Evolutionary conservation across 2,329 filamentous ascomycete species (phyloP), one percentile per base, ranked within the genome.

Genomic region (Talaromyces funiculosus): DNA sequence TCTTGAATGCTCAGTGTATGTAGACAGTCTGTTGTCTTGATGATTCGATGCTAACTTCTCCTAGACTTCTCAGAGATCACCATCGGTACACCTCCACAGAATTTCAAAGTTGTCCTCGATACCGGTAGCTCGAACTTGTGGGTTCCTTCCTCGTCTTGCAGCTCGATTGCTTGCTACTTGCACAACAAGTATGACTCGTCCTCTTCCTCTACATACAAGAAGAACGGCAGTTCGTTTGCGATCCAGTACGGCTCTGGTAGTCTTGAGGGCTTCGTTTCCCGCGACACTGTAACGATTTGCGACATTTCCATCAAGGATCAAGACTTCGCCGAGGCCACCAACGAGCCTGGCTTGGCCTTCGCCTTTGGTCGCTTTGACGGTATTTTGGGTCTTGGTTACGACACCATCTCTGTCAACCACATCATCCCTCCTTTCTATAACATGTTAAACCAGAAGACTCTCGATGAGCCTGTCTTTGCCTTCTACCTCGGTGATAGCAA

Each of bases 61-160:
- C 35, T 67, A 95, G 92, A 99, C 83, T 99, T 96, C 86, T 95
- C 93, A 68, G 92, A 97, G 78, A 97, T 99, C 76, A 84, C 86
- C 68, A 86, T 99, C 75, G 94, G 94, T 66, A 93, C 88, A 53
- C 94, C 94, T 66, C 88, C 94, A 35, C 94, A 99, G 81, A 84
- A 80, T 68, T 99, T 99, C 87, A 99, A 99, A 85, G 95, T 99
- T 67, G 89, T 99, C 66, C 88, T 99, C 66, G 94, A 99, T 77
- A 99, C 94, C 29, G 94, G 94, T 71, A 97, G 92, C 84, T 97
- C 94, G 76, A 99, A 99, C 83, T 85, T 99, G 65, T 99, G 95
- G 95, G 92, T 99, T 63, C 95, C 95, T 40, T 96, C 92, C 24
- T 82, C 85, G 61, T 83, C 91, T 73, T 99, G 95, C 78, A 87